Conservation (phyloP, 257 asterid genomes). For the Echium plantagineum region DNA sequence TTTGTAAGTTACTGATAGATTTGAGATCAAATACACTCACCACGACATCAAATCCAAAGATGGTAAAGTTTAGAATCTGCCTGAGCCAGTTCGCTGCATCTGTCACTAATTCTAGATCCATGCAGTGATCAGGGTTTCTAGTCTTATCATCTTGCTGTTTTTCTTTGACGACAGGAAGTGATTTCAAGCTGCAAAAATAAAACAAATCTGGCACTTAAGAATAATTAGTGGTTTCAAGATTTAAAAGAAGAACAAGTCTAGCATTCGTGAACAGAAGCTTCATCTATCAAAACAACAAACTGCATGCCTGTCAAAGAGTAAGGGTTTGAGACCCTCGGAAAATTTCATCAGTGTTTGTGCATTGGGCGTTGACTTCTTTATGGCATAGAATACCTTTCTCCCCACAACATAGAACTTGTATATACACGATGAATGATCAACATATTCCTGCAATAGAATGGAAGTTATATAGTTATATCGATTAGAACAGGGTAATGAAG, state of each 20-base stretch:
- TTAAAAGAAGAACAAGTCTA: slow-evolving; percentile 17
- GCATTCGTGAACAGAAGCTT: slow-evolving; percentile 1
- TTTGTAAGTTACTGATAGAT: no score
- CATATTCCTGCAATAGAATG: slow-evolving; percentile 64
- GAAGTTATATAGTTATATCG: slow-evolving; percentile 2
- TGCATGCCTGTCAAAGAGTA: slow-evolving; percentile 77
- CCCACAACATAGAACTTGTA: slow-evolving; percentile 91
- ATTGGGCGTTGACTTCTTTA: slow-evolving; percentile 85
- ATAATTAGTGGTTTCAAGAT: slow-evolving; percentile 83
- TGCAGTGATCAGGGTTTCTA: slow-evolving; percentile 18
- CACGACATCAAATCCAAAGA: slow-evolving; percentile 89
- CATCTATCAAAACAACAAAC: slow-evolving; percentile 2
- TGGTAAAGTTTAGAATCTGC: slow-evolving; percentile 60
- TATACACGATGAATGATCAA: slow-evolving; percentile 81
- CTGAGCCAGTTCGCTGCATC: slow-evolving; percentile 73
- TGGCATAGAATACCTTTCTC: slow-evolving; percentile 53
- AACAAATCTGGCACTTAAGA: slow-evolving; percentile 17
- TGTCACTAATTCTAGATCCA: slow-evolving; percentile 73
- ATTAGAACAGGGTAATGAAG: slow-evolving; percentile 12
- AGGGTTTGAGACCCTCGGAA: slow-evolving; percentile 46
- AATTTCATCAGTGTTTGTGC: slow-evolving; percentile 52
- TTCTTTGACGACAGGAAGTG: slow-evolving; percentile 63
- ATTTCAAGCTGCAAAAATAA: slow-evolving; percentile 57
- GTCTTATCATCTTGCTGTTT: slow-evolving; percentile 14
- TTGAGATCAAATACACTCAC: slow-evolving; percentile 33